phyloP scores from a whole-genome alignment of 1,284 basidiomycete genomes.

The Ceratobasidium sp. region DNA sequence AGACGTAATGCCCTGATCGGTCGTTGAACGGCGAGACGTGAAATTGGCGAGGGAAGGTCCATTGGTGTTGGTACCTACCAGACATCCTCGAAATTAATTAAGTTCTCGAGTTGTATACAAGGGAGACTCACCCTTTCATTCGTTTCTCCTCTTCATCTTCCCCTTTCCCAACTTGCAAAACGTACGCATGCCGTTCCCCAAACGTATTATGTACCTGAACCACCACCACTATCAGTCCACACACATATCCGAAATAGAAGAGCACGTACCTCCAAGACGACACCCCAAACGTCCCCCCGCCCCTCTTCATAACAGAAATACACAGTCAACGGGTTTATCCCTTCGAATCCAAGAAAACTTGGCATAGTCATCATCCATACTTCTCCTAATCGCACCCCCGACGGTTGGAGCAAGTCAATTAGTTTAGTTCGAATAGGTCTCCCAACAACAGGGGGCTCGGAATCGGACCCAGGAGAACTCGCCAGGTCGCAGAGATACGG shows the following conservation, averaged over 20 bases:
- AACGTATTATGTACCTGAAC: slow-evolving; percentile 83
- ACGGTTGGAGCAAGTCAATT: slow-evolving; percentile 55
- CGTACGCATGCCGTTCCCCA: slow-evolving; percentile 75
- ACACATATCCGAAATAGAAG: background rate
- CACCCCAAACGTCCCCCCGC: slow-evolving; percentile 59
- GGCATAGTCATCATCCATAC: slow-evolving; percentile 85
- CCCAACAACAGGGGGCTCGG: no score
- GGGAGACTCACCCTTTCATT: slow-evolving; percentile 59
- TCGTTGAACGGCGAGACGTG: slow-evolving; percentile 89
- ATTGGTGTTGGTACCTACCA: slow-evolving; percentile 72
- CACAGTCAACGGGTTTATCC: slow-evolving; percentile 81
- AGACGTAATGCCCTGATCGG: slow-evolving; percentile 74
- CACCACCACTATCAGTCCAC: background rate
- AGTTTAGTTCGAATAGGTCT: slow-evolving; percentile 62
- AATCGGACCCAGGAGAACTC: background rate
- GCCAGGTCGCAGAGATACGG: slow-evolving; percentile 63
- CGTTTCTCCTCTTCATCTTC: slow-evolving; percentile 60
- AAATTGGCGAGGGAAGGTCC: slow-evolving; percentile 79
- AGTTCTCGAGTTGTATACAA: background rate
- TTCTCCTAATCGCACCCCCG: slow-evolving; percentile 59
- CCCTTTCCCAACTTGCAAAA: slow-evolving; percentile 62
- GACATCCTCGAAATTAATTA: slow-evolving; percentile 12
- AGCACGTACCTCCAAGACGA: slow-evolving; percentile 69
- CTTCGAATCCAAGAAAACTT: slow-evolving; percentile 74
- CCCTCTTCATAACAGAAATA: slow-evolving; percentile 73